Base-by-base conservation (phyloP, 2,329 filamentous ascomycete species). In the Penicillium janthinellum region DNA sequence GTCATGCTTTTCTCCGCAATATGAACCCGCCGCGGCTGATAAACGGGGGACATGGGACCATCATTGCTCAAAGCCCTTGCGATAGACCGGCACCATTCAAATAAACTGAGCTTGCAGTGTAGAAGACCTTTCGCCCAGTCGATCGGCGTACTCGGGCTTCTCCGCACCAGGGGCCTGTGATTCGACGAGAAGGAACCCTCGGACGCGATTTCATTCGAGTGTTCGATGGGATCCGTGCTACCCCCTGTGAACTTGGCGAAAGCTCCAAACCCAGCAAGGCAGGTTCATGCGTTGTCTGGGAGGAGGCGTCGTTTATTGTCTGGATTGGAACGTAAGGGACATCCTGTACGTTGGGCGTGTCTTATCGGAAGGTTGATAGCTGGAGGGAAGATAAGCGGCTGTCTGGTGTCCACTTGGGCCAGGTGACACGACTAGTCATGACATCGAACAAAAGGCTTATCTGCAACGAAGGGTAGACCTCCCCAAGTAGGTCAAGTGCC, bases 201-300 rank as follows among this genome's bases (percentile, higher is more conserved):
- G 52, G 42, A 62, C 41, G 34, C 41, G 17, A 15, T 59, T 44
- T 42, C 41, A 61, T 58, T 65, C 20, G 56, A 60, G 34, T 17
- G 47, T 39, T 60, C 34, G 50, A 25, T 57, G 50, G 38, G 56
- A 62, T 58, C 58, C 51, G 57, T 63, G 54, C 56, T 56, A 47
- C 47, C 54, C 48, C 50, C 47, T n/a, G 47, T 47, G 47, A 66
- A 53, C 65, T 65, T 69, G 64, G 63, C 62, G 54, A 38, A 38
- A 50, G 55, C 42, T 51, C 64, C 64, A 70, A 64, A 60, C 69
- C 64, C 57, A 68, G 54, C 39, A 66, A 45, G 70, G 70, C 61
- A 73, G 54, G 59, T 72, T 31, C 41, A 72, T 56, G 67, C 71
- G 71, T 67, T 48, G 51, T 20, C 48, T 51, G n/a, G n/a, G 53